Evolutionary conservation across 1,284 basidiomycete genomes (phyloP).

Genomic region (Vanrija sp.): DNA sequence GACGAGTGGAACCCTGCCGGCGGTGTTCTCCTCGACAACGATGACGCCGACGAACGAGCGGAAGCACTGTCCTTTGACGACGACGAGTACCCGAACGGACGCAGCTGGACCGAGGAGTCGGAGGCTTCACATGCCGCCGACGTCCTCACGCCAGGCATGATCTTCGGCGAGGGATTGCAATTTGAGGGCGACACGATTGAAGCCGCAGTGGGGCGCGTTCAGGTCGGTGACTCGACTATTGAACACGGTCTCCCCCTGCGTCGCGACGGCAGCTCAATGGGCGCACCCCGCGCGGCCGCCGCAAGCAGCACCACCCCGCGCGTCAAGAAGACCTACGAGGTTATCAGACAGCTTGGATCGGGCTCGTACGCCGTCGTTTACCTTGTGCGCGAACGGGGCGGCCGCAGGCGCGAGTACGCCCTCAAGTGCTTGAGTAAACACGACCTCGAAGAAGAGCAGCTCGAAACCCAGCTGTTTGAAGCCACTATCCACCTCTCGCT

Average conservation of each 20-base stretch:
- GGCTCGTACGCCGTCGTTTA: slow-evolving; percentile 93
- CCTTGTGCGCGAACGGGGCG: slow-evolving; percentile 78
- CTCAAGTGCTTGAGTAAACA: slow-evolving; percentile 94
- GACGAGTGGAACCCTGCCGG: slow-evolving; percentile 44
- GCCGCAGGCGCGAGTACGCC: slow-evolving; percentile 79
- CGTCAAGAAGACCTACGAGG: slow-evolving; percentile 59
- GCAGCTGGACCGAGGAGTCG: slow-evolving; percentile 19
- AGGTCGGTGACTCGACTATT: slow-evolving; percentile 13
- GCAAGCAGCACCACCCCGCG: slow-evolving; percentile 9
- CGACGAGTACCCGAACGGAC: slow-evolving; percentile 14
- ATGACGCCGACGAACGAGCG: slow-evolving; percentile 18
- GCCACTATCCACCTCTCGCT: slow-evolving; percentile 94
- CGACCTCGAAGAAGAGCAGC: slow-evolving; percentile 78
- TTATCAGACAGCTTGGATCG: slow-evolving; percentile 75
- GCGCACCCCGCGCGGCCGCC: slow-evolving; percentile 15
- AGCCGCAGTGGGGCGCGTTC: slow-evolving; percentile 35
- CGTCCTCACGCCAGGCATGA: slow-evolving; percentile 34
- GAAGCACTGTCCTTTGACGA: slow-evolving; percentile 16
- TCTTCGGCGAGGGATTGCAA: slow-evolving; percentile 46
- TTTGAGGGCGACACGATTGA: slow-evolving; percentile 46
- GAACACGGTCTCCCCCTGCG: slow-evolving; percentile 33
- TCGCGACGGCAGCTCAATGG: slow-evolving; percentile 40
- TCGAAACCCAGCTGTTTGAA: slow-evolving; percentile 84
- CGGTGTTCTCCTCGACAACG: slow-evolving; percentile 34
- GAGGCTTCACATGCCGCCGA: slow-evolving; percentile 29